phyloP scores from a whole-genome alignment of 768 basidiomycete species.

The Phaeotremella fagi region DNA sequence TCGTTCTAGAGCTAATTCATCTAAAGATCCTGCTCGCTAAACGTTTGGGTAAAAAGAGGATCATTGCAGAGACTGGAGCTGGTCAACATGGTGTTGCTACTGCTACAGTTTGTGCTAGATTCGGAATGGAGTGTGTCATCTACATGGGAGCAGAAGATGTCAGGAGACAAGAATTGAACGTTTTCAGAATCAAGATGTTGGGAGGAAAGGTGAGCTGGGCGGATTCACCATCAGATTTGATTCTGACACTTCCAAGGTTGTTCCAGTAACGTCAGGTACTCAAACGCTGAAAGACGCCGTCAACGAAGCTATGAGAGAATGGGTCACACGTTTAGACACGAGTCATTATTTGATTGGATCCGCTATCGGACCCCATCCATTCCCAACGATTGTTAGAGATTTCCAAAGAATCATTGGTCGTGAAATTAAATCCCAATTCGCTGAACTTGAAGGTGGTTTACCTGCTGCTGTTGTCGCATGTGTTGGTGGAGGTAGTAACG shows the following conservation, averaged over 20 bases:
- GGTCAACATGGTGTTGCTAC: conserved; percentile 99
- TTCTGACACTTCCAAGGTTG: conserved; percentile 57
- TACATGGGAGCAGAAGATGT: conserved; percentile 99
- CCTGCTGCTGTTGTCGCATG: conserved; percentile 94
- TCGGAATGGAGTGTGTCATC: conserved; percentile 88
- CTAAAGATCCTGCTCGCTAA: conserved; percentile 82
- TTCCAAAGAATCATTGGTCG: conserved; percentile 92
- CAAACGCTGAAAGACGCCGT: conserved; percentile 96
- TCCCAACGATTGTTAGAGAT: conserved; percentile 97
- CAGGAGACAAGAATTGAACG: conserved; percentile 89
- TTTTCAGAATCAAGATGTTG: conserved; percentile 96
- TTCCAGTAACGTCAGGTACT: conserved; percentile 89
- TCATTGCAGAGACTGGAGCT: conserved; percentile 98
- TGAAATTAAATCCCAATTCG: conserved; percentile 86
- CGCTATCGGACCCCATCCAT: conserved; percentile 95
- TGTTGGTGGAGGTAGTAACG: conserved; percentile 95
- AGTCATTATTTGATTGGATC: conserved; percentile 98
- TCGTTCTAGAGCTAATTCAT: neutral
- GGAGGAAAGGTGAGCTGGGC: conserved; percentile 68
- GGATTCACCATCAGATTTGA: neutral
- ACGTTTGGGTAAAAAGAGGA: conserved; percentile 88
- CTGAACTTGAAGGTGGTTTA: conserved; percentile 68
- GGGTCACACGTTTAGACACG: conserved; percentile 90
- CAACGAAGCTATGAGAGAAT: conserved; percentile 96
- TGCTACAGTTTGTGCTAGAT: conserved; percentile 94